phyloP scores from a whole-genome alignment of 495 filamentous ascomycete genomes.

The Trichoderma asperelloides region DNA sequence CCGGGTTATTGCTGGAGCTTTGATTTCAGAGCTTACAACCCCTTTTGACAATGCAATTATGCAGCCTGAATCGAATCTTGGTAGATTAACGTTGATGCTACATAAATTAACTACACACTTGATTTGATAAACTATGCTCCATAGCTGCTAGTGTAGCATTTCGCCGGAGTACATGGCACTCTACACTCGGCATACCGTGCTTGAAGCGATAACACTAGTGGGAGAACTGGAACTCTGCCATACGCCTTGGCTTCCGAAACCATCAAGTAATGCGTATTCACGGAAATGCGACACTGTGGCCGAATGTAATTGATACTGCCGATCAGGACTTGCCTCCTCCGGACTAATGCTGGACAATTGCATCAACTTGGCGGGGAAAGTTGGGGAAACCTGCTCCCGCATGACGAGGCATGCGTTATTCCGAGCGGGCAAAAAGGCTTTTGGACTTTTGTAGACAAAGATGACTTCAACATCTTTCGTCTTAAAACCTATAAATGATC shows the following conservation, averaged over 20 bases:
- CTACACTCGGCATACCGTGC: too few species aligned
- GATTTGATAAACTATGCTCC: too few species aligned
- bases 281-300: neutral
- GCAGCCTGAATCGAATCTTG: too few species aligned
- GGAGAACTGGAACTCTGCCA: neutral
- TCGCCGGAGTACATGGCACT: too few species aligned
- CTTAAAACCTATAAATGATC: neutral
- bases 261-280: neutral
- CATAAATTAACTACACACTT: too few species aligned
- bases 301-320: neutral
- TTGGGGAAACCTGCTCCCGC: neutral
- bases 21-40: too few species aligned
- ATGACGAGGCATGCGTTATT: neutral
- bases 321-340: neutral
- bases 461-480: neutral
- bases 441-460: neutral
- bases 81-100: too few species aligned
- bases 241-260: neutral
- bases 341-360: conserved; percentile 3
- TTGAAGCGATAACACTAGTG: too few species aligned
- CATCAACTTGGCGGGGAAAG: neutral
- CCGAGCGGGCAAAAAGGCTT: neutral
- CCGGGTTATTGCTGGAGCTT: too few species aligned
- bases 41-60: too few species aligned
- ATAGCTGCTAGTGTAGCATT: too few species aligned